These are phyloP conservation scores for Arthroderma sp. DNA, from an alignment of 2,329 filamentous ascomycete species.

Conservation along the genomic window DNA sequence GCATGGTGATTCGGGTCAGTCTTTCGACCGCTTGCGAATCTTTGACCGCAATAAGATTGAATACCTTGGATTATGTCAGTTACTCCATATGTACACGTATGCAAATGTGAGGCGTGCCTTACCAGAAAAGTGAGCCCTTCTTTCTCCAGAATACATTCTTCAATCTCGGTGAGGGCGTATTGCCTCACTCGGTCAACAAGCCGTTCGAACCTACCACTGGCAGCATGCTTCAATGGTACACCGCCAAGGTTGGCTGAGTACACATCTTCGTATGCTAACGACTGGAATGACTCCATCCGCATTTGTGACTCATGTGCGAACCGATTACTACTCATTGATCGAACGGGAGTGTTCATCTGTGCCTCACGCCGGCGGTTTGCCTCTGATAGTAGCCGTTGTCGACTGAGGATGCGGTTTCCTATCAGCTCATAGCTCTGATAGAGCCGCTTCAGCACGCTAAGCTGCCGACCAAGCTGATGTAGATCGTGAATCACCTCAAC, in stretches of 20 bases:
- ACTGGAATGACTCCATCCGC: conserved; percentile 1
- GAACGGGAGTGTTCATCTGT: conserved; percentile 2
- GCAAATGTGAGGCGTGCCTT: conserved; percentile 14
- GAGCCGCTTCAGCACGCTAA: conserved; percentile 48
- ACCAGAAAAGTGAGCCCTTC: conserved; percentile 56
- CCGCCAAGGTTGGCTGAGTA: conserved; percentile 19
- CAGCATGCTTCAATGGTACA: conserved; percentile 32
- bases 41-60: conserved; percentile 64
- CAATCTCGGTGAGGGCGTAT: conserved; percentile 50
- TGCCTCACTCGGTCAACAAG: conserved; percentile 48
- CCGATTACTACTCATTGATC: background rate
- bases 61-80: conserved; percentile 41
- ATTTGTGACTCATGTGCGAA: conserved; percentile 1
- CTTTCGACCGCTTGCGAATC: conserved; percentile 60
- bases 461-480: conserved; percentile 47
- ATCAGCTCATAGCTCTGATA: conserved; percentile 50
- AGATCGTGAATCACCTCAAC: conserved; percentile 37
- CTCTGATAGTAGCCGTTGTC: conserved; percentile 29
- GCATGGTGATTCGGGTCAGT: conserved; percentile 56
- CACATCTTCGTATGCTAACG: background rate
- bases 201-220: conserved; percentile 46
- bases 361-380: conserved; percentile 16
- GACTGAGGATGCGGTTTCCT: conserved; percentile 47
- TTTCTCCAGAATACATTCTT: conserved; percentile 55
- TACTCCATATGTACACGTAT: conserved; percentile 1